phyloP scores from a whole-genome alignment of 2,329 filamentous ascomycete species.

The Trichoderma koningii region DNA sequence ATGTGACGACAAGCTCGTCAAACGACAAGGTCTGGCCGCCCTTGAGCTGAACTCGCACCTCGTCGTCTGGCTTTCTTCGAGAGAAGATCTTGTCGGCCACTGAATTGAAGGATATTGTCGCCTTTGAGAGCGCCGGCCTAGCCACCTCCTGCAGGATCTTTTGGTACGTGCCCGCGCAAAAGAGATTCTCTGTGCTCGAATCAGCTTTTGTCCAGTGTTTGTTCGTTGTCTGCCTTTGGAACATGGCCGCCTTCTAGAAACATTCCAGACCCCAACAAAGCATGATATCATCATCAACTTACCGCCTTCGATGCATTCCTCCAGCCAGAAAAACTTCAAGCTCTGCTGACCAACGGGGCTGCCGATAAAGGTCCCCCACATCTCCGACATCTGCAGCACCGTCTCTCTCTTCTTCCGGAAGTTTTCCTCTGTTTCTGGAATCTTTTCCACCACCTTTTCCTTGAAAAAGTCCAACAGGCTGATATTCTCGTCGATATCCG shows the following conservation, averaged over 20 bases:
- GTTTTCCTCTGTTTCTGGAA: conserved; percentile 48
- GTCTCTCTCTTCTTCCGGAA: conserved; percentile 46
- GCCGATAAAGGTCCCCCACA: conserved; percentile 73
- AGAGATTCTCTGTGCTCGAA: conserved; percentile 55
- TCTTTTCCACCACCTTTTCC: conserved; percentile 47
- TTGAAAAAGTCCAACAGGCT: conserved; percentile 59
- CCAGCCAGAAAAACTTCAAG: conserved; percentile 75
- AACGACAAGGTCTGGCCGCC: conserved; percentile 54
- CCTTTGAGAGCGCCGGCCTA: conserved; percentile 56
- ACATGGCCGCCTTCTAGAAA: background rate
- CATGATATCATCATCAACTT: conserved; percentile 29
- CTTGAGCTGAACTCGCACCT: conserved; percentile 49
- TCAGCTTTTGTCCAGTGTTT: conserved; percentile 6
- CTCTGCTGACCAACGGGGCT: conserved; percentile 65
- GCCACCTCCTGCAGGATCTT: conserved; percentile 61
- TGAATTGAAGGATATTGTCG: conserved; percentile 55
- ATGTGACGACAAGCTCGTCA: conserved; percentile 69
- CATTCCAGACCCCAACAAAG: background rate
- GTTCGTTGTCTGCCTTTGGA: background rate
- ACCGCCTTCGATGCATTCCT: conserved; percentile 75
- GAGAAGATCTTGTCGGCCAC: conserved; percentile 49
- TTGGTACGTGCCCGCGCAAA: conserved; percentile 61
- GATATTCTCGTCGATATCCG: conserved; percentile 49
- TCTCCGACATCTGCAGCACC: conserved; percentile 58
- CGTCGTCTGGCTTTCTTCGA: conserved; percentile 35